Evolutionary conservation across 176 grass and related monocot species (phyloP), one percentile per base, ranked within the genome.

Genomic region (Oryza meridionalis): DNA sequence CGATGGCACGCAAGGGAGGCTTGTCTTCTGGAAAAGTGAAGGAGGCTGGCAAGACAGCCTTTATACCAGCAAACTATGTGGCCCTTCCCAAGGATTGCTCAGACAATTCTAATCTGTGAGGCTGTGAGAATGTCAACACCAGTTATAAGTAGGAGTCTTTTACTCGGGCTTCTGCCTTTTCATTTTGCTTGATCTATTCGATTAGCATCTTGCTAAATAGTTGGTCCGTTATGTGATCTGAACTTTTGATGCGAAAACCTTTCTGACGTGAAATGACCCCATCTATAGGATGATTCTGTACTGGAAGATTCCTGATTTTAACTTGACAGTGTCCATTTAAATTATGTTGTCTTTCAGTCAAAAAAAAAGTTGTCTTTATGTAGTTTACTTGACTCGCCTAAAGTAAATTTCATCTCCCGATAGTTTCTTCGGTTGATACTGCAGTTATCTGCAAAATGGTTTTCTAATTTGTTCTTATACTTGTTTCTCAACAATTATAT

Each of bases 21-120:
- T 26, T 73, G 50, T 94, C 88, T 65, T 92, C 89, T 65, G 89
- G 85, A 44, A 96, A 94, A 84, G 82, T 68, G 40, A 93, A 82
- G 78, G 83, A 92, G 38, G 47, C 14, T 79, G 75, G 62, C 31
- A 91, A 89, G 53, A 76, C 75, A 61, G 50, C 49, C 35, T 82
- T 68, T 25, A 83, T 75, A 83, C 89, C 93, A 1, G 29, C 77
- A 38, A 98, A 98, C 87, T 94, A 87, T 64, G 96, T 98, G 61
- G 83, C 93, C 65, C 83, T 98, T 85, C 70, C 72, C 25, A 96
- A 98, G 88, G 78, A 90, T 88, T 90, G 76, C 53, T 71, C 86
- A 32, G 78, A 51, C 25, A 90, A 32, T 70, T 66, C 80, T 69
- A 78, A 46, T 22, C 81, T 72, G 82, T 92, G 81, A 93, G 64